Evolutionary conservation across 352 stramenopile species (phyloP), one percentile per base, ranked within the genome.

Genomic region (Pythium inflatum): DNA sequence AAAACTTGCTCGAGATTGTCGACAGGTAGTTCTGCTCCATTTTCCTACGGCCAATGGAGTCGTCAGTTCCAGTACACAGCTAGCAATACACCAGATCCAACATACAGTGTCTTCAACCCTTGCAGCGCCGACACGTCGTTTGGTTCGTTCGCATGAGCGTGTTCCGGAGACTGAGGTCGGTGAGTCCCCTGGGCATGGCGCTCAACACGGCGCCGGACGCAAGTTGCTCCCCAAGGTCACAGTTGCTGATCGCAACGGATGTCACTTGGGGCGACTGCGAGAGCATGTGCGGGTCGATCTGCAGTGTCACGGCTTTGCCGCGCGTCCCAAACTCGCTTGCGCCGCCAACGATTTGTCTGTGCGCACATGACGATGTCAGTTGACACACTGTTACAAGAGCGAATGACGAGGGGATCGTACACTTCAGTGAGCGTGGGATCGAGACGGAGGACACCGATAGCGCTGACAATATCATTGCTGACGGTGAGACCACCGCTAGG

Each of bases 1-100:
- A 45, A 11, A 59, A 30, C 5, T 59, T 28, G 2, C n/a, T 31
- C 11, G 51, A 59, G 1, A 59, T 5, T 1, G 31, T 48, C 18
- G 51, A 20, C 33, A 59, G 12, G 22, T 59, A 46, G 33, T 59
- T 59, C 33, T 59, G 51, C 12, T 59, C 51, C 51, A 59, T 45
- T 48, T 22, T 3, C 31, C 51, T 59, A 16, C 14, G 5, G 4
- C n/a, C n/a, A n/a, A n/a, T n/a, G n/a, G 34, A 41, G 14, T 41
- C 14, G 34, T 41, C 8, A 41, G 34, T 41, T 3, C 8, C 2
- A 46, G 3, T 33, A 33, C n/a, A 24, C n/a, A 41, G 4, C 25
- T 14, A 28, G 9, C 11, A 38, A 24, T 38, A 56, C 16, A n/a
- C 16, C n/a, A n/a, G n/a, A n/a, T n/a, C 8, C 5, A 33, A 56